These are phyloP conservation scores for Corynespora cassiicola DNA, from an alignment of 2,329 filamentous ascomycete species.

Conservation along the genomic window DNA sequence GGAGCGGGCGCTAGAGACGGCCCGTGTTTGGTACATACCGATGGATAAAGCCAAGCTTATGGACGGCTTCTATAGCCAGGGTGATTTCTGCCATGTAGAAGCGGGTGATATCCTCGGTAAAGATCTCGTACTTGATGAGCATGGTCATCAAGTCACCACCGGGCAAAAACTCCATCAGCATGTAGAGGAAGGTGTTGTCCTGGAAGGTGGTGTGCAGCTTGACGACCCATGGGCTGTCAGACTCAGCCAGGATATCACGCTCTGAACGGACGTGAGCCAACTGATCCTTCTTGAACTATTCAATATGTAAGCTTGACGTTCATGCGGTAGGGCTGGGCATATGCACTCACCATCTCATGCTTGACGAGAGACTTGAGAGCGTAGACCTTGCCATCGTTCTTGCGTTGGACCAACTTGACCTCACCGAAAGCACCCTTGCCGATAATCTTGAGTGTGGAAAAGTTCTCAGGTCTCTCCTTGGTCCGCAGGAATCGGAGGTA, in stretches of 20 bases:
- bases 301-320: slow-evolving; percentile 21
- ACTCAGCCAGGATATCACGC: slow-evolving; percentile 96
- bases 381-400: slow-evolving; percentile 95
- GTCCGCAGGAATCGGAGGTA: slow-evolving; percentile 94
- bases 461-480: slow-evolving; percentile 92
- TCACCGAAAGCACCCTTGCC: slow-evolving; percentile 99
- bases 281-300: slow-evolving; percentile 92
- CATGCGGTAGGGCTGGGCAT: neutral
- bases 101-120: slow-evolving; percentile 96
- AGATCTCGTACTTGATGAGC: slow-evolving; percentile 99
- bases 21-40: slow-evolving; percentile 65
- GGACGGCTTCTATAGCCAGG: slow-evolving; percentile 96
- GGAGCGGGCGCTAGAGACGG: neutral
- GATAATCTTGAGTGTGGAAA: slow-evolving; percentile 96
- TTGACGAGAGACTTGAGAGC: slow-evolving; percentile 98
- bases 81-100: slow-evolving; percentile 99
- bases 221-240: slow-evolving; percentile 99
- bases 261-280: slow-evolving; percentile 96
- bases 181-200: slow-evolving; percentile 93
- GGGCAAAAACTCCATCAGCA: slow-evolving; percentile 99
- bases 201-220: slow-evolving; percentile 99
- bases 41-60: slow-evolving; percentile 97
- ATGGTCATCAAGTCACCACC: slow-evolving; percentile 99
- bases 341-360: slow-evolving; percentile 77
- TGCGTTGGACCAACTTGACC: slow-evolving; percentile 96